A percentile compares a stretch with the other conserved stretches of the same genome.
Evolutionary conservation across 805 yeast genomes (phyloP).

Genomic region (Wickerhamomyces queroliae): DNA sequence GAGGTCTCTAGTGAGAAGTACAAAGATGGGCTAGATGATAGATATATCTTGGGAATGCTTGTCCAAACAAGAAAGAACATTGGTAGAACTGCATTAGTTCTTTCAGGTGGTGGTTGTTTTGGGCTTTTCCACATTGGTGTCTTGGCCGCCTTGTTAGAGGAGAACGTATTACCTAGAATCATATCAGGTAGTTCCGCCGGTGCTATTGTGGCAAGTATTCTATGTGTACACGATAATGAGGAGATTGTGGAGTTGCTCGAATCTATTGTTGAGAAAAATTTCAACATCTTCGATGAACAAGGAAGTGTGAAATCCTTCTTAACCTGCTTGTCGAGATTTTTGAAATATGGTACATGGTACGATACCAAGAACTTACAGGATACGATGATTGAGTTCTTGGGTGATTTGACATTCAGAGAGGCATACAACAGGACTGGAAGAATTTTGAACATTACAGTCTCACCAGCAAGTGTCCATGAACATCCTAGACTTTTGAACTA

Average conservation of each 20-base stretch:
- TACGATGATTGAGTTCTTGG: constrained; percentile 75
- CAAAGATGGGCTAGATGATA: constrained; percentile 46
- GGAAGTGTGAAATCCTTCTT: constrained; percentile 47
- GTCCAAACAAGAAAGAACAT: constrained; percentile 85
- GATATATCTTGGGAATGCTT: constrained; percentile 68
- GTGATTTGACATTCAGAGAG: constrained; percentile 89
- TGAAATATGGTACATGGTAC: constrained; percentile 87
- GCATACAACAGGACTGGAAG: constrained; percentile 93
- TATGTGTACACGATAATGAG: constrained; percentile 73
- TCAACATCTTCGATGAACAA: constrained; percentile 46
- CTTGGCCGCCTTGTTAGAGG: constrained; percentile 67
- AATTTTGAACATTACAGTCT: constrained; percentile 89
- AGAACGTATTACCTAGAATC: constrained; percentile 74
- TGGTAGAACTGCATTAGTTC: constrained; percentile 91
- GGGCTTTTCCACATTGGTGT: constrained; percentile 94
- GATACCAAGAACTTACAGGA: constrained; percentile 65
- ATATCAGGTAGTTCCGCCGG: constrained; percentile 96
- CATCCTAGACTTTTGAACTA: constrained; percentile 81
- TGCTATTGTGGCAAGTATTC: constrained; percentile 84
- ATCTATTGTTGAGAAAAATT: constrained; percentile 35
- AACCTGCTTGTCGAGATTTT: constrained; percentile 48
- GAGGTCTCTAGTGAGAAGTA: constrained; percentile 12
- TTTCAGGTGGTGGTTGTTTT: constrained; percentile 94
- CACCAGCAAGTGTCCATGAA: constrained; percentile 86
- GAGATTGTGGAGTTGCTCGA: constrained; percentile 57